Percentiles rank a stretch among this genome's conserved stretches.
Evolutionary conservation across 1,284 basidiomycete species (phyloP).

Genomic region (Agaricales sp.): DNA sequence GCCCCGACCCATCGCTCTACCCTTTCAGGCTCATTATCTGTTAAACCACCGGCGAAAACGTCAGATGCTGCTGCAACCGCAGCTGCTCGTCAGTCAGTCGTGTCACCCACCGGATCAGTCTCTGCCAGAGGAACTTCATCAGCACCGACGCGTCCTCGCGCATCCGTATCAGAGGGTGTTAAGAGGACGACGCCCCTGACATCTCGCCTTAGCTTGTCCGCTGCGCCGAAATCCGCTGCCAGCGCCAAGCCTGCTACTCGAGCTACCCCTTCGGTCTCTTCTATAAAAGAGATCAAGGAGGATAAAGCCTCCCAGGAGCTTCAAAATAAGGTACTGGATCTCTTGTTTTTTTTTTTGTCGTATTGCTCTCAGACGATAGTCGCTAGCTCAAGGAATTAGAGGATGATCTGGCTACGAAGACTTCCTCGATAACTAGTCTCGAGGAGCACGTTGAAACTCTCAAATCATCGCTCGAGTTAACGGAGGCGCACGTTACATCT

Average conservation of each 20-base stretch:
- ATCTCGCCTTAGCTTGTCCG: slow-evolving; percentile 26
- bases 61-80: slow-evolving; percentile 18
- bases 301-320: slow-evolving; percentile 47
- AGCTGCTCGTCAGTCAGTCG: slow-evolving; percentile 33
- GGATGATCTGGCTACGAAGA: slow-evolving; percentile 41
- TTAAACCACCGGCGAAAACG: slow-evolving; percentile 26
- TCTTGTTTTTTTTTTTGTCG: slow-evolving; percentile 11
- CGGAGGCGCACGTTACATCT: slow-evolving; percentile 29
- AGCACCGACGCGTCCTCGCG: slow-evolving; percentile 33
- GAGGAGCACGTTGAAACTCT: slow-evolving; percentile 40
- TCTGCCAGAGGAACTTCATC: slow-evolving; percentile 18
- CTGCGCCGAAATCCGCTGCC: slow-evolving; percentile 17
- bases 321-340: slow-evolving; percentile 42
- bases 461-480: slow-evolving; percentile 35
- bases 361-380: too few species aligned
- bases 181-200: slow-evolving; percentile 31
- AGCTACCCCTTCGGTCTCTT: slow-evolving; percentile 50
- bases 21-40: slow-evolving; percentile 17
- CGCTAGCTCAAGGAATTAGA: slow-evolving; percentile 51
- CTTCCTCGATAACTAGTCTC: slow-evolving; percentile 34
- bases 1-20: not conserved
- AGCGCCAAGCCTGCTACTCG: slow-evolving; percentile 25
- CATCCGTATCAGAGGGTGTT: slow-evolving; percentile 42
- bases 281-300: slow-evolving; percentile 58
- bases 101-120: slow-evolving; percentile 39